A percentile compares a stretch with the other conserved stretches of the same genome.
Conservation (phyloP, 257 asterid species). For the Agastache rugosa region DNA sequence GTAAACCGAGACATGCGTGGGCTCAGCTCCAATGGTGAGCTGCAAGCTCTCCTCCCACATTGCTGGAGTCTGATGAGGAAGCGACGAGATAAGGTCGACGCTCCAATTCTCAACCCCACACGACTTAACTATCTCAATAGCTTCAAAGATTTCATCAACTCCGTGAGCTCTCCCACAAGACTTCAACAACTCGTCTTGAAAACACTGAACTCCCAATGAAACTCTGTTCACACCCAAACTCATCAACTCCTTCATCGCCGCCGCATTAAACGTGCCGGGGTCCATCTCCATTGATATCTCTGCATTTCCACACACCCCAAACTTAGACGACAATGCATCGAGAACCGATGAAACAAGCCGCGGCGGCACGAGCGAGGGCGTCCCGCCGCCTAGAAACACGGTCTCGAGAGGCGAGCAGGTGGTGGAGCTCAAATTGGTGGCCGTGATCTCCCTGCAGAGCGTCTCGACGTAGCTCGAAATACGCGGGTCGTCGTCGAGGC, state of each 20-base stretch:
- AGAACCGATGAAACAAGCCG: constrained; percentile 63
- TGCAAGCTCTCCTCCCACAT: constrained; percentile 95
- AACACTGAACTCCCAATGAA: constrained; percentile 92
- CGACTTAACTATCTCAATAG: constrained; percentile 68
- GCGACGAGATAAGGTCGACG: constrained; percentile 88
- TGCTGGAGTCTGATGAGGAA: constrained; percentile 71
- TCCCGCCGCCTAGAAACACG: constrained; percentile 92
- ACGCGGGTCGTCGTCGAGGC: constrained; percentile 59
- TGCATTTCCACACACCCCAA: constrained; percentile 68
- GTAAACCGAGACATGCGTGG: constrained; percentile 88
- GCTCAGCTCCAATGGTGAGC: constrained; percentile 63
- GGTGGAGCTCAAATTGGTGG: constrained; percentile 47
- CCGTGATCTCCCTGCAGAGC: constrained; percentile 75
- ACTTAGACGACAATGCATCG: constrained; percentile 58
- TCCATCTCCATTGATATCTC: constrained; percentile 99
- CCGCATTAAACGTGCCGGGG: constrained; percentile 86
- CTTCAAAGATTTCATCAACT: constrained; percentile 69
- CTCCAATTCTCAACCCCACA: constrained; percentile 87
- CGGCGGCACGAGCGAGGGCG: constrained; percentile 94
- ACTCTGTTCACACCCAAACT: constrained; percentile 84
- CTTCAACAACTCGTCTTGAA: constrained; percentile 80
- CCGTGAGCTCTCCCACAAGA: constrained; percentile 97
- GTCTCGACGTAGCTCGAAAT: constrained; percentile 65
- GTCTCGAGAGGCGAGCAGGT: constrained; percentile 77
- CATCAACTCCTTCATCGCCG: constrained; percentile 59